Evolutionary conservation across 768 basidiomycete genomes (phyloP), one percentile per base, ranked within the genome.

Genomic region (Tylopilus cervinicoccineus): DNA sequence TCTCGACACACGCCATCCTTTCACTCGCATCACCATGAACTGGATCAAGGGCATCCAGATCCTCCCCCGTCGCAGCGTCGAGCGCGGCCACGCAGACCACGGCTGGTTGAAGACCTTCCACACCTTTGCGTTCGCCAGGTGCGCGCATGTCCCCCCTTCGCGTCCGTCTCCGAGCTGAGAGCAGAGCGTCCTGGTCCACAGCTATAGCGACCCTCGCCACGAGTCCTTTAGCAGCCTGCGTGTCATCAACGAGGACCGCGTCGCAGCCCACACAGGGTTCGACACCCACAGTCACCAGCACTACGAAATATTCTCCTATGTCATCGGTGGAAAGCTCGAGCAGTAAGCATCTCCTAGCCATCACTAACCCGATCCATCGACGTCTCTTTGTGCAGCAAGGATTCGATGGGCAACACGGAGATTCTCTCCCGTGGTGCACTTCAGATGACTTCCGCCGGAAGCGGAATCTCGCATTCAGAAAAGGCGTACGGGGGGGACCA

Each of bases 231-330:
- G 93, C 2, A 58, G 80, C 14, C 78, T 97, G 1, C 80, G 93
- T 9, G 89, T 97, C 29, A 84, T 97, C 66, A 96, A 96, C 70
- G 93, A 96, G 67, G 91, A 93, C 58, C 83, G 89, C n/a, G 88
- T 94, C 33, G 77, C 76, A 5, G 70, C 86, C 6, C 59, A 68
- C 16, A 84, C 80, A 16, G 95, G 95, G 0, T 97, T 97, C 54
- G 92, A 89, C 3, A 86, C 83, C 0, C 90, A 93, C 67, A 75
- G 77, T 6, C 92, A 94, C 60, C 75, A 80, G 27, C 86, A 89
- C 63, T 90, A 89, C 55, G 93, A 96, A 60, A 97, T 96, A 52
- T 96, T 93, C 71, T 86, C 84, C 1, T 95, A 96, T 62, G 72
- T 94, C 47, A 80, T 95, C 32, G 65, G 70, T 17, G 92, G 91